Evolutionary conservation across 257 asterid genomes (phyloP), one percentile per base, ranked within the genome.

Genomic region (Capsicum rhomboideum): DNA sequence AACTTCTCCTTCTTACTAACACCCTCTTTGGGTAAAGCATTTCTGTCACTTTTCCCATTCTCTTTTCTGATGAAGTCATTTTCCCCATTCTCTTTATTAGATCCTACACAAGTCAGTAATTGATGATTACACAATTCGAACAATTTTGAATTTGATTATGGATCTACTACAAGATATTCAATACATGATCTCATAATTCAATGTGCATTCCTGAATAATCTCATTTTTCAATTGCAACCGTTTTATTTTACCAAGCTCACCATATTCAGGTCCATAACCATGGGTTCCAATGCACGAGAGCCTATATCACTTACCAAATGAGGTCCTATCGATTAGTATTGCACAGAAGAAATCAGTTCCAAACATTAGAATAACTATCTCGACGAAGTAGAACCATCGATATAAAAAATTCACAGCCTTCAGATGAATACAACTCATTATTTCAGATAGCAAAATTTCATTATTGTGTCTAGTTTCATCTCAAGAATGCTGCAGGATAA

Each of bases 1-100:
- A 92, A 72, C 66, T 84, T 86, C 20, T 85, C 89, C 85, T 92
- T 93, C 75, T 90, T 86, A 37, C 52, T 78, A 55, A 71, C 72
- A 10, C 52, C 88, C 82, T 85, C 88, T n/a, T 44, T 82, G n/a
- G 85, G 11, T 68, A 82, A 80, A 53, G 88, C 29, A 84, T 72
- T 86, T 74, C 80, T 91, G 31, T 49, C 16, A 86, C 13, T 84
- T 63, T 46, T 68, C 72, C 21, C 87, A 79, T 79, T 84, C 28
- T 89, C 91, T 80, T 85, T 89, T 72, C 80, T 83, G 78, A 69
- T 69, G 78, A 69, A 40, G 54, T 40, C 53, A 4, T 16, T 84
- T 53, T 50, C 82, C 68, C 37, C 87, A 72, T 68, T 86, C 28
- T 90, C 89, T 83, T 85, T 88, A 78, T 85, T 86, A 56, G 82